Evolutionary conservation across 164 flowering plant species (phyloP).

Genomic region (Brasenia schreberi): DNA sequence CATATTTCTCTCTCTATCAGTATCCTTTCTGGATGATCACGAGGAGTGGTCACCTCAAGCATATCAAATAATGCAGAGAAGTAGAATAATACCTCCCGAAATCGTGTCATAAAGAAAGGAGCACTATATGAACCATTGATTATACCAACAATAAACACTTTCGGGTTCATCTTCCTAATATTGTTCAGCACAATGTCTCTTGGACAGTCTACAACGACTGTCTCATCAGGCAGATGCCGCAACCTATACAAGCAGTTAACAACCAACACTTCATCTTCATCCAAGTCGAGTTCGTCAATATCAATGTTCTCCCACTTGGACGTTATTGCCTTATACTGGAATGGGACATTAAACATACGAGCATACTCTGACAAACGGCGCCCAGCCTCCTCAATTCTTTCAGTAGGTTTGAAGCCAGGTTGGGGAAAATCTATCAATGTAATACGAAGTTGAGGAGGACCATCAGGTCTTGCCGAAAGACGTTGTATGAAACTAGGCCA

Average conservation of each 20-base stretch:
- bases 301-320: slow-evolving; percentile 66
- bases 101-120: slow-evolving; percentile 74
- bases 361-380: slow-evolving; percentile 59
- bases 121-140: slow-evolving; percentile 66
- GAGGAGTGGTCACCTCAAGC: slow-evolving; percentile 59
- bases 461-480: slow-evolving; percentile 39
- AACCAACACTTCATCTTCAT: slow-evolving; percentile 45
- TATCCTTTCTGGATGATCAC: slow-evolving; percentile 48
- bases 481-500: slow-evolving; percentile 79
- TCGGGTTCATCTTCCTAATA: slow-evolving; percentile 48
- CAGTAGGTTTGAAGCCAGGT: slow-evolving; percentile 82
- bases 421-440: slow-evolving; percentile 84
- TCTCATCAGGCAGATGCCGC: slow-evolving; percentile 54
- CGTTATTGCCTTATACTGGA: slow-evolving; percentile 63
- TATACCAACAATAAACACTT: slow-evolving; percentile 49
- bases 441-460: slow-evolving; percentile 69
- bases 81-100: slow-evolving; percentile 71
- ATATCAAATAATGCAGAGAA: slow-evolving; percentile 70
- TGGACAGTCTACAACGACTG: slow-evolving; percentile 48
- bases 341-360: slow-evolving; percentile 53
- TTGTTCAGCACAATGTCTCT: slow-evolving; percentile 39
- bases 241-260: slow-evolving; percentile 53
- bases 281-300: slow-evolving; percentile 56
- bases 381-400: slow-evolving; percentile 71
- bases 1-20: slow-evolving; percentile 49